These are phyloP conservation scores for Gliomastix tumulicola DNA, from an alignment of 2,329 filamentous ascomycete species.

Conservation along the genomic window DNA sequence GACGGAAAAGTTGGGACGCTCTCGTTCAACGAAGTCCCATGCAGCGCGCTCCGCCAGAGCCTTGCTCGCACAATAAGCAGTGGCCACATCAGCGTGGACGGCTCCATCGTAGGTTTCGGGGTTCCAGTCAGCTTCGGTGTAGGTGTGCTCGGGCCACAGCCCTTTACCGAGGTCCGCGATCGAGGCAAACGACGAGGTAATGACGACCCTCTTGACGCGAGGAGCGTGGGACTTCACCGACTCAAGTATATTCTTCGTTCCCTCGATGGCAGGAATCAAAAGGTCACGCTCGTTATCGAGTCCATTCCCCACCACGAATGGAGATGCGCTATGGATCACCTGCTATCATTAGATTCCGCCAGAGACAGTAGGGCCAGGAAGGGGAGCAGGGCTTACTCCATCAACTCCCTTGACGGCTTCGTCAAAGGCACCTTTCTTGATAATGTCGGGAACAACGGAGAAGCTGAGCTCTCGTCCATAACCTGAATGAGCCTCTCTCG, in stretches of 20 bases:
- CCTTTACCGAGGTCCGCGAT: conserved; percentile 35
- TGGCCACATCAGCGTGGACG: not conserved
- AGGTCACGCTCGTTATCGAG: conserved; percentile 36
- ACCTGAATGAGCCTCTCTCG: conserved; percentile 27
- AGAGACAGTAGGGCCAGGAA: conserved; percentile 16
- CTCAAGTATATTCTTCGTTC: conserved; percentile 31
- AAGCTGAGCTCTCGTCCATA: conserved; percentile 28
- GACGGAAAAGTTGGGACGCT: conserved; percentile 22
- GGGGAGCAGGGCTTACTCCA: conserved; percentile 36
- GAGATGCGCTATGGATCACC: conserved; percentile 14
- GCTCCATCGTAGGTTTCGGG: conserved; percentile 3
- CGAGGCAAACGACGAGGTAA: conserved; percentile 62
- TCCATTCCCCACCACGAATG: conserved; percentile 32
- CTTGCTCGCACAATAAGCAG: conserved; percentile 24
- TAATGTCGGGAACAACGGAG: conserved; percentile 32
- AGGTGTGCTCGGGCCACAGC: conserved; percentile 19
- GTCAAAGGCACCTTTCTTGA: conserved; percentile 22
- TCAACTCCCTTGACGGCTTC: conserved; percentile 31
- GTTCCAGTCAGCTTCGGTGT: conserved; percentile 16
- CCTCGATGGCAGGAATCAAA: conserved; percentile 36
- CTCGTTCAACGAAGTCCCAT: conserved; percentile 22
- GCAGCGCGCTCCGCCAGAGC: conserved; percentile 25
- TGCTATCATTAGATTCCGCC: not conserved
- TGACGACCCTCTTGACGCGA: conserved; percentile 28
- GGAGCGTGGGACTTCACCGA: conserved; percentile 26